Evolutionary conservation across 2,329 filamentous ascomycete genomes (phyloP).

Genomic region (Pseudopithomyces chartarum): DNA sequence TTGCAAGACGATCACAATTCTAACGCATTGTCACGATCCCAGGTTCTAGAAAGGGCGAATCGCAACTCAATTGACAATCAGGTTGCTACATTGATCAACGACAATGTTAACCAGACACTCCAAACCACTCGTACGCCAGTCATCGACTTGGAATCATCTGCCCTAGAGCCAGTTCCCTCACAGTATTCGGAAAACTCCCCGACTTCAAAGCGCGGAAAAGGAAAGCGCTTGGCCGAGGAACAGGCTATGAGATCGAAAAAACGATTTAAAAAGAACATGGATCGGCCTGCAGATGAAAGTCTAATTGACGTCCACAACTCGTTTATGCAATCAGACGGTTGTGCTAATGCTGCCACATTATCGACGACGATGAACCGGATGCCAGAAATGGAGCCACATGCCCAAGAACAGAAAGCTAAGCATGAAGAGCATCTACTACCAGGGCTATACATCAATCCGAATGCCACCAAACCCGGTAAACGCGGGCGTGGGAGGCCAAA

Average conservation of each 20-base stretch:
- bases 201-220: background rate
- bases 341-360: background rate
- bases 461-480: constrained; percentile 39
- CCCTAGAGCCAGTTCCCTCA: background rate
- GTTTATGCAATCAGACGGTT: background rate
- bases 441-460: constrained; percentile 53
- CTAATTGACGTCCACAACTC: background rate
- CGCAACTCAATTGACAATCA: too few species aligned
- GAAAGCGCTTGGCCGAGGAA: background rate
- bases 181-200: background rate
- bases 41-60: too few species aligned
- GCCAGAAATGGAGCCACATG: constrained; percentile 14
- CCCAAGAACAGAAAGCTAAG: constrained; percentile 30
- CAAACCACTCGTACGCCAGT: too few species aligned
- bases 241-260: background rate
- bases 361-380: background rate
- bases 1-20: too few species aligned
- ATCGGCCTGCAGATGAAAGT: background rate
- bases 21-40: too few species aligned
- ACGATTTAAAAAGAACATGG: background rate
- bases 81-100: too few species aligned
- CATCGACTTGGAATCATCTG: too few species aligned
- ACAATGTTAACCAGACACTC: too few species aligned
- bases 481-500: constrained; percentile 46
- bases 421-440: constrained; percentile 38